A percentile compares a stretch with the other conserved stretches of the same genome.
phyloP scores from a whole-genome alignment of 2,329 filamentous ascomycete genomes.

The Diaporthe aspalathi region DNA sequence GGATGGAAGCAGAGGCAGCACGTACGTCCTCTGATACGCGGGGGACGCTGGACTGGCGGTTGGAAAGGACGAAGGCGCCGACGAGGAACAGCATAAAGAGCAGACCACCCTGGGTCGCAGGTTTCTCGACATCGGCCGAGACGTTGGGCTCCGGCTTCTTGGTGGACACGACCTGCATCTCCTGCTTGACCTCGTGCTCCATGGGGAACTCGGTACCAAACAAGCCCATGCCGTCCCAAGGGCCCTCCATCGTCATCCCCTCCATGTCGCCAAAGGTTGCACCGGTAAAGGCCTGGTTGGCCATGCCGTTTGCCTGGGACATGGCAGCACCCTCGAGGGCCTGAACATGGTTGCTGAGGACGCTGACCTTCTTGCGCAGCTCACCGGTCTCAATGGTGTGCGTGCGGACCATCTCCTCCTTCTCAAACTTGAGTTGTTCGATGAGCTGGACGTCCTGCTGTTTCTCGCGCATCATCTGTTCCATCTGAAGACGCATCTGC shows the following conservation, averaged over 20 bases:
- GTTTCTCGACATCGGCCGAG: slow-evolving; percentile 67
- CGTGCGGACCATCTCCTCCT: slow-evolving; percentile 87
- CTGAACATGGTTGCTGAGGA: slow-evolving; percentile 79
- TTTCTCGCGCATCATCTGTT: slow-evolving; percentile 78
- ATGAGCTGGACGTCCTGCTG: slow-evolving; percentile 81
- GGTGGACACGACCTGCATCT: slow-evolving; percentile 63
- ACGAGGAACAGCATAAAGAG: slow-evolving; percentile 97
- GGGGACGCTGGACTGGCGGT: slow-evolving; percentile 80
- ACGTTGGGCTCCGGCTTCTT: slow-evolving; percentile 65
- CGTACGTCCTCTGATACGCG: slow-evolving; percentile 84
- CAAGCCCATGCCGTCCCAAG: slow-evolving; percentile 81
- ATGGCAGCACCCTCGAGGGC: slow-evolving; percentile 74
- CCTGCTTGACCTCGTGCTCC: slow-evolving; percentile 70
- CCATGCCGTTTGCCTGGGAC: slow-evolving; percentile 42
- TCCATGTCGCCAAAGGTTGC: slow-evolving; percentile 84
- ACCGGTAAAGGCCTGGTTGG: slow-evolving; percentile 52
- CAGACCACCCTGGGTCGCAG: slow-evolving; percentile 81
- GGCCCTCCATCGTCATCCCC: slow-evolving; percentile 80
- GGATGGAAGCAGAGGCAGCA: slow-evolving; percentile 79
- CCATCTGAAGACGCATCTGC: slow-evolving; percentile 74
- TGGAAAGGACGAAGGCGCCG: slow-evolving; percentile 94
- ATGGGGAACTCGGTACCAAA: slow-evolving; percentile 79
- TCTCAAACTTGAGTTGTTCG: slow-evolving; percentile 82
- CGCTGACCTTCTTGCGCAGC: slow-evolving; percentile 90
- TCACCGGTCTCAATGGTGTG: slow-evolving; percentile 93